These are phyloP conservation scores for Daldinia eschscholtzii DNA, from an alignment of 2,329 filamentous ascomycete species.

Conservation along the genomic window DNA sequence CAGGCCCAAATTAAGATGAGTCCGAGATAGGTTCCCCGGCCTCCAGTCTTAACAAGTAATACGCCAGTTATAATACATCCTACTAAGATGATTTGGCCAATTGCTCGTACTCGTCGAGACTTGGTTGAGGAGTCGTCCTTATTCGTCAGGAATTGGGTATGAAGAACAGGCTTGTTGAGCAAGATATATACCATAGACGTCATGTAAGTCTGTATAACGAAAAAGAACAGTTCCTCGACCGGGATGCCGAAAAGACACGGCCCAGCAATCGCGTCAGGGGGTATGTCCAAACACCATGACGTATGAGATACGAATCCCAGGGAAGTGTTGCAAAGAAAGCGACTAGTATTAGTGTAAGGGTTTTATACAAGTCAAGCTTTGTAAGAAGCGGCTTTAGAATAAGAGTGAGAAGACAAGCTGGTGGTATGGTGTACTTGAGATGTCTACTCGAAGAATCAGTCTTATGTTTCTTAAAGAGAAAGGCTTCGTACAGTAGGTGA, in stretches of 20 bases:
- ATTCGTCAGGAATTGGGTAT: constrained; percentile 58
- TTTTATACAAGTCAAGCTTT: constrained; percentile 72
- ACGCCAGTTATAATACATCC: constrained; percentile 60
- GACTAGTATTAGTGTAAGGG: constrained; percentile 70
- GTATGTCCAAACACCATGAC: constrained; percentile 77
- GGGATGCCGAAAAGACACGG: constrained; percentile 74
- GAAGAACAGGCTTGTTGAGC: constrained; percentile 72
- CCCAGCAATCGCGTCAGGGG: constrained; percentile 74
- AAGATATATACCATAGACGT: constrained; percentile 77
- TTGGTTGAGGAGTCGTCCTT: constrained; percentile 47
- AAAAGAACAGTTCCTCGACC: constrained; percentile 81
- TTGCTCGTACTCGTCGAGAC: constrained; percentile 52
- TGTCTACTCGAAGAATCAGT: constrained; percentile 60
- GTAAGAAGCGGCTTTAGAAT: constrained; percentile 73
- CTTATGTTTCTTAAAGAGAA: background rate
- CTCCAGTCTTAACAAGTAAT: constrained; percentile 59
- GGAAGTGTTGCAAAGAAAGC: constrained; percentile 77
- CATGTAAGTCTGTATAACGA: constrained; percentile 81
- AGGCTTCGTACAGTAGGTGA: background rate
- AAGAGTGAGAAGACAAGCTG: constrained; percentile 69
- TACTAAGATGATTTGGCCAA: constrained; percentile 65
- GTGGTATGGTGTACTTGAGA: constrained; percentile 75
- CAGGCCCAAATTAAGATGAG: constrained; percentile 77
- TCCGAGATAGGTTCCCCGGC: constrained; percentile 73
- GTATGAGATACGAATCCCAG: constrained; percentile 82